Evolutionary conservation across 352 stramenopile species (phyloP), one percentile per base, ranked within the genome.

Genomic region (Globisporangium yorkense): DNA sequence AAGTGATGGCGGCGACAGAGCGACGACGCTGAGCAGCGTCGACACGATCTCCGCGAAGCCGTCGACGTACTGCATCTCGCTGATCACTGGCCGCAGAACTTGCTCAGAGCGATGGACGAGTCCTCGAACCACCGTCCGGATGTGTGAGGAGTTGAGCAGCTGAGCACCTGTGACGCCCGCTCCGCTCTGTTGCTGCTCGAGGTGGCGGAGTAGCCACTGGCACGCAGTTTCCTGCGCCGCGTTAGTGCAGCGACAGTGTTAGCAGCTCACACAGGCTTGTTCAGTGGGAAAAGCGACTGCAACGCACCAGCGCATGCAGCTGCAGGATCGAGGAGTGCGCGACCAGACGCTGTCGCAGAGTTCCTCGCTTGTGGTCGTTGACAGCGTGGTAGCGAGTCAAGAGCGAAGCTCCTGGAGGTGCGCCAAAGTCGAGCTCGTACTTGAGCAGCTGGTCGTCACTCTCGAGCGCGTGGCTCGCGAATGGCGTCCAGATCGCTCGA

Each of bases 241-340:
- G 21, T 29, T 8, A 7, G 16, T 9, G 48, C 9, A 10, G 9
- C 5, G 10, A 21, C 29, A 44, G 8, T 21, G 53, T 58, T 2
- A 50, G 29, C 5, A 10, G 39, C 8, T 39, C 40, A 9, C 44
- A 21, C 31, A 29, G 9, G 9, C 9, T 55, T 13, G 3, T 0
- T n/a, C 39, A 16, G 12, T 40, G 8, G 33, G 16, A 39, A 9
- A 44, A 9, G 21, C 10, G 7, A 5, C 37, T 5, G 15, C 7
- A 4, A 29, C 66, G 29, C 65, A 75, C 70, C 13, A 75, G 47
- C 29, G 48, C 55, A 46, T 65, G 74, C 9, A 78, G 61, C 31
- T 63, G 56, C 46, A 70, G 61, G 18, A 69, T 54, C 39, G 53
- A 53, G 9, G 56, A 65, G 52, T 70, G 48, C 12, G 7, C 1